Percentiles rank a stretch among this genome's conserved stretches.
Conservation (phyloP, 768 basidiomycete genomes). For the Serendipita sp. region DNA sequence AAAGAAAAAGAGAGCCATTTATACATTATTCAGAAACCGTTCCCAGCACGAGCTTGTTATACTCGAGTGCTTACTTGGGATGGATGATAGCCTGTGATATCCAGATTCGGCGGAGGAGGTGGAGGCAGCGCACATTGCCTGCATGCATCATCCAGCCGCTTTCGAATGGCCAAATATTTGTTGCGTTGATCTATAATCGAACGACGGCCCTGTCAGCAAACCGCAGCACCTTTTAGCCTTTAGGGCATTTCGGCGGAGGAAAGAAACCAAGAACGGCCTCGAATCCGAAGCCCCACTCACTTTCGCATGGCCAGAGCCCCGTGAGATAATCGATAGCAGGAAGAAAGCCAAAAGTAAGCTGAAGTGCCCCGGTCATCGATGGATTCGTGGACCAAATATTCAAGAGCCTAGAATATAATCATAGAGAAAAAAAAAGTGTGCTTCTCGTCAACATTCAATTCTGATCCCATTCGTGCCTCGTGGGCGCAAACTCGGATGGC, state of each 20-base stretch:
- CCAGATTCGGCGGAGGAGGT: neutral
- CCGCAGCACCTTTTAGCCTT: neutral
- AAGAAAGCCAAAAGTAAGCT: constrained; percentile 51
- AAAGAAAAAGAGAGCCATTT: neutral
- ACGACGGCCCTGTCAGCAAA: neutral
- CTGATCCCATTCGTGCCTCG: no score
- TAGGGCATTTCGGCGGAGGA: neutral
- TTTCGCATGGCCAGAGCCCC: constrained; percentile 52
- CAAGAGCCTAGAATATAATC: neutral
- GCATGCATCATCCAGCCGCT: constrained; percentile 4
- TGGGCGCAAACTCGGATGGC: no score
- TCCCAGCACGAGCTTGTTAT: neutral
- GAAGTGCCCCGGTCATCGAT: constrained; percentile 39
- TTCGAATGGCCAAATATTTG: neutral
- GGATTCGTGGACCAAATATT: constrained; percentile 47
- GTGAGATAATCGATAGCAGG: constrained; percentile 51
- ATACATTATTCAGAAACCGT: neutral
- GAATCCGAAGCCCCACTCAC: constrained; percentile 27
- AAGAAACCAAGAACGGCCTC: neutral
- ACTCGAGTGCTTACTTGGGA: neutral
- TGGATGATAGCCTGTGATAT: neutral
- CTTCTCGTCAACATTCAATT: no score
- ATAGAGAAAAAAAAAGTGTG: neutral
- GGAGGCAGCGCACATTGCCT: neutral
- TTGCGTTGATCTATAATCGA: neutral